phyloP scores from a whole-genome alignment of 75 land plant genomes.

The Pseudotsuga menziesii region DNA sequence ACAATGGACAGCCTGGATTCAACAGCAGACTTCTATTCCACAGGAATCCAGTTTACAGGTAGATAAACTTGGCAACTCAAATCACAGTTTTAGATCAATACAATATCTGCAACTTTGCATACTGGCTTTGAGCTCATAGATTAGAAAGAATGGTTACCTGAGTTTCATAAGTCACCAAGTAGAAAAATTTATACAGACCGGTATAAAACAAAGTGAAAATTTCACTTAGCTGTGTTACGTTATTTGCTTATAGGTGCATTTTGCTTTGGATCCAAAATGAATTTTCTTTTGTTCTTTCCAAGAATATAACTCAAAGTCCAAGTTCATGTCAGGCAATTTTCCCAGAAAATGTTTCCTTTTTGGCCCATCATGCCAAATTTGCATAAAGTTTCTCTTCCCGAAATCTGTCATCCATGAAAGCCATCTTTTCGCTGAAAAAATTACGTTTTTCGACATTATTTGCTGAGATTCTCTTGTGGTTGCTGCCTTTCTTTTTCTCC shows the following conservation, averaged over 20 bases:
- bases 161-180: background rate
- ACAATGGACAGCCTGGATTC: slow-evolving; percentile 16
- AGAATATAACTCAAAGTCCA: background rate
- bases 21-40: background rate
- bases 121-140: background rate
- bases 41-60: background rate
- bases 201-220: background rate
- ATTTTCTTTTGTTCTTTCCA: background rate
- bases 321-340: background rate
- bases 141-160: background rate
- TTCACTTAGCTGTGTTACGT: background rate
- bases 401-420: background rate
- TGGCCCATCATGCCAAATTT: no score
- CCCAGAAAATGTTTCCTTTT: background rate
- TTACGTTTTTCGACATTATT: background rate
- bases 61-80: background rate
- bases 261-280: background rate
- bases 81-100: background rate
- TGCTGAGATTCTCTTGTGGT: background rate
- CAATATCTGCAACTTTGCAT: background rate
- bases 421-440: background rate
- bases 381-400: background rate
- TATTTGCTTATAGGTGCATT: background rate
- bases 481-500: background rate
- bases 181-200: background rate